These are phyloP conservation scores for Thielaviopsis punctulata DNA, from an alignment of 2,329 filamentous ascomycete species.

Conservation along the genomic window DNA sequence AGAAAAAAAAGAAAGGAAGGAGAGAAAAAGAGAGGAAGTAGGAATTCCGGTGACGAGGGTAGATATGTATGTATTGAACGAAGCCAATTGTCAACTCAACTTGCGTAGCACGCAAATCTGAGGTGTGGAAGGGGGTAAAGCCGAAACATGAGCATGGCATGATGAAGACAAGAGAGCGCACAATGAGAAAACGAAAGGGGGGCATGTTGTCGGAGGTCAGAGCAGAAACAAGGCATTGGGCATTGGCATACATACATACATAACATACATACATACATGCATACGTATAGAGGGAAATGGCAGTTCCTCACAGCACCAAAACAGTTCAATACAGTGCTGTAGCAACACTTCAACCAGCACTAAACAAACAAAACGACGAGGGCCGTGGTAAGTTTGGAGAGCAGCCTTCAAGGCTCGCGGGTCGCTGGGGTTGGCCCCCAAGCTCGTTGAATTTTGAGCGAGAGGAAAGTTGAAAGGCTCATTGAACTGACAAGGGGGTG, in stretches of 20 bases:
- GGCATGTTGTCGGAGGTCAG: background rate
- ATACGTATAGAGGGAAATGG: too few species aligned
- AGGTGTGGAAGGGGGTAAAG: background rate
- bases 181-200: background rate
- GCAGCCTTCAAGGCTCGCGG: background rate
- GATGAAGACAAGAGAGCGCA: background rate
- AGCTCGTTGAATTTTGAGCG: background rate
- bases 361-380: too few species aligned
- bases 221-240: background rate
- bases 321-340: background rate
- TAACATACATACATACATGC: too few species aligned
- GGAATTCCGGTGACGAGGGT: background rate
- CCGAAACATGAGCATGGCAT: conserved; percentile 4
- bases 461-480: background rate
- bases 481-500: background rate
- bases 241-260: too few species aligned
- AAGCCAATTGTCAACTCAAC: background rate
- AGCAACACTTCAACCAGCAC: background rate
- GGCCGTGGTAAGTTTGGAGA: background rate
- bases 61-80: background rate
- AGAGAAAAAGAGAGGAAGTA: background rate
- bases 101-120: background rate
- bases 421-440: background rate
- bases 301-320: too few species aligned
- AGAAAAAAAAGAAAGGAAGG: conserved; percentile 9